Conservation (phyloP, 2,329 filamentous ascomycete species). For the Diaporthe eres region DNA sequence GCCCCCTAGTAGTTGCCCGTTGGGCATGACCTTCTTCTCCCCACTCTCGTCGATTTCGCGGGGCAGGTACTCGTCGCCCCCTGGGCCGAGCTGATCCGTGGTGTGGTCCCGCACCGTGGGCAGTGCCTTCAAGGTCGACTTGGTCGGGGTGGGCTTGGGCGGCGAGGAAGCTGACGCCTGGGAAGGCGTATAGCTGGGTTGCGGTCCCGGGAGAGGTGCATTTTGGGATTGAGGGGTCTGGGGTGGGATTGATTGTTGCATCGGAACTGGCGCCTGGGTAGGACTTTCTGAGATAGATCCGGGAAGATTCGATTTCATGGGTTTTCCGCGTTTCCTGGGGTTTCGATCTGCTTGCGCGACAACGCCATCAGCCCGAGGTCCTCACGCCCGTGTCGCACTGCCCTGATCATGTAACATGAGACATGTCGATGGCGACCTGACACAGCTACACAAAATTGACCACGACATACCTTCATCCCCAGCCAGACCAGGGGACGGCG, state of each 20-base stretch:
- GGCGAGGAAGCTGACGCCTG: slow-evolving; percentile 69
- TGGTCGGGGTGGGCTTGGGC: slow-evolving; percentile 84
- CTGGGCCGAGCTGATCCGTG: slow-evolving; percentile 90
- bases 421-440: slow-evolving; percentile 50
- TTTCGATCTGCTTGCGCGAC: slow-evolving; percentile 60
- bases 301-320: slow-evolving; percentile 71
- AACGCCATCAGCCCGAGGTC: slow-evolving; percentile 49
- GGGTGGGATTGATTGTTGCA: slow-evolving; percentile 54
- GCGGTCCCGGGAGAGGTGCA: slow-evolving; percentile 51
- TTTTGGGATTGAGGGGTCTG: slow-evolving; percentile 45
- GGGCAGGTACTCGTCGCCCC: slow-evolving; percentile 94
- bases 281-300: slow-evolving; percentile 70
- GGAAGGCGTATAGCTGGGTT: slow-evolving; percentile 55
- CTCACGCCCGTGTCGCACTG: slow-evolving; percentile 52
- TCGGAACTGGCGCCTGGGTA: slow-evolving; percentile 64
- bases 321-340: slow-evolving; percentile 72
- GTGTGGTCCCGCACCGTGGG: slow-evolving; percentile 98
- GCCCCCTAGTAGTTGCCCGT: slow-evolving; percentile 84
- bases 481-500: slow-evolving; percentile 65
- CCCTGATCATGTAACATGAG: slow-evolving; percentile 50
- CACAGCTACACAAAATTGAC: slow-evolving; percentile 54
- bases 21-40: slow-evolving; percentile 91
- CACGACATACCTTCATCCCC: slow-evolving; percentile 82
- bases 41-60: slow-evolving; percentile 93
- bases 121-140: slow-evolving; percentile 90